These are phyloP conservation scores for Komagataea norvegica DNA, from an alignment of 1,139 yeast genomes.

Conservation along the genomic window DNA sequence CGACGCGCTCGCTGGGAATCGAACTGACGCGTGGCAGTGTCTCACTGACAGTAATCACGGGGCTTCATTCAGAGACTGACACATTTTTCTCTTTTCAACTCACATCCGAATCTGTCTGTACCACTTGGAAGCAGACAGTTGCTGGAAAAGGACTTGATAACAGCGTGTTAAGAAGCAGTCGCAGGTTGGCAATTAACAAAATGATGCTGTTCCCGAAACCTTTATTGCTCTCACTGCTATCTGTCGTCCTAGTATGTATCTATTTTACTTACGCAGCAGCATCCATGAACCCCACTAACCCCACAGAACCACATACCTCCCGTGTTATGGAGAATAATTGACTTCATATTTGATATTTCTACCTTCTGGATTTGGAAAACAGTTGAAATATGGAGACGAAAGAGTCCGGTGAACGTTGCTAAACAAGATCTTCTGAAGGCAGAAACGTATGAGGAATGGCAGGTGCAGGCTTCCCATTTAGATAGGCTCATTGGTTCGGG, in stretches of 20 bases:
- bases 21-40: too few relatives aligned
- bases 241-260: slow-evolving; percentile 5
- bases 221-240: slow-evolving; percentile 13
- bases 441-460: slow-evolving; percentile 58
- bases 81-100: too few relatives aligned
- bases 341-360: slow-evolving; percentile 52
- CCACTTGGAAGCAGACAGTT: too few relatives aligned
- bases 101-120: too few relatives aligned
- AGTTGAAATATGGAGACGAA: slow-evolving; percentile 25
- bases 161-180: too few relatives aligned
- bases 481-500: slow-evolving; percentile 68
- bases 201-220: slow-evolving; percentile 4
- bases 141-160: too few relatives aligned
- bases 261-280: too few relatives aligned
- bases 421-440: slow-evolving; percentile 24
- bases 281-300: not conserved
- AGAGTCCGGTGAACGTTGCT: slow-evolving; percentile 24
- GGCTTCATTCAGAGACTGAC: too few relatives aligned
- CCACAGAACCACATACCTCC: slow-evolving; percentile 52
- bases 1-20: too few relatives aligned
- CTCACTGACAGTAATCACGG: too few relatives aligned
- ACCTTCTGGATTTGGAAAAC: slow-evolving; percentile 50
- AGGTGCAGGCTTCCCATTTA: slow-evolving; percentile 49
- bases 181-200: too few relatives aligned
- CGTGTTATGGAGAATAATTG: slow-evolving; percentile 56